Evolutionary conservation across 1,139 yeast species (phyloP), one percentile per base, ranked within the genome.

Genomic region (Dujonia santamariae): DNA sequence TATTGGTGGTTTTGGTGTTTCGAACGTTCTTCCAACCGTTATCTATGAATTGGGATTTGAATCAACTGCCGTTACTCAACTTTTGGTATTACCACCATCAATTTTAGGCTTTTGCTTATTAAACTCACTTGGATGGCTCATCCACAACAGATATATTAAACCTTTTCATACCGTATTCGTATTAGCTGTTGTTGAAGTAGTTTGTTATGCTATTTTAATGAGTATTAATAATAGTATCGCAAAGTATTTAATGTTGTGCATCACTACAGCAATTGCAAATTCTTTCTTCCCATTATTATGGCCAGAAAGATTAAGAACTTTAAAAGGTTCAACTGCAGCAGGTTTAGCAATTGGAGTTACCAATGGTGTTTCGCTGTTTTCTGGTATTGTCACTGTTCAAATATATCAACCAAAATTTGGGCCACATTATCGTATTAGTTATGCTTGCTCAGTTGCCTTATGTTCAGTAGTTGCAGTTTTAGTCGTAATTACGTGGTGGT

Each of bases 1-100:
- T 18, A 28, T 53, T 23, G 59, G 58, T 8, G 56, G 57, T 13
- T 53, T 50, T 46, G 59, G 58, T n/a, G 44, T 54, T 6, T 38
- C 54, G 3, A 50, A 47, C 35, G 51, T 51, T 29, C 37, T 54
- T 19, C 59, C 59, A 17, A 41, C 57, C 3, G 48, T 54, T 27
- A 38, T 54, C 7, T 47, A 46, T 28, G 45, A 45, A n/a, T 42
- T 53, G 18, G 59, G 59, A 4, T 49, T 48, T 29, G 46, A 54
- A 6, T 44, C 43, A 27, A 43, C 56, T n/a, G 47, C 50, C 18
- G 41, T 41, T 13, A 43, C 50, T 13, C 50, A 46, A 32, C 35
- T 44, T 12, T 38, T 46, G 47, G 35, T 37, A 19, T 37, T 46
- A 41, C 50, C 50, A 11, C 48, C 50, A n/a, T 36, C 50, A 2